Evolutionary conservation across 331 rosid species (phyloP), one percentile per base, ranked within the genome.

Genomic region (Rosa hybrid): DNA sequence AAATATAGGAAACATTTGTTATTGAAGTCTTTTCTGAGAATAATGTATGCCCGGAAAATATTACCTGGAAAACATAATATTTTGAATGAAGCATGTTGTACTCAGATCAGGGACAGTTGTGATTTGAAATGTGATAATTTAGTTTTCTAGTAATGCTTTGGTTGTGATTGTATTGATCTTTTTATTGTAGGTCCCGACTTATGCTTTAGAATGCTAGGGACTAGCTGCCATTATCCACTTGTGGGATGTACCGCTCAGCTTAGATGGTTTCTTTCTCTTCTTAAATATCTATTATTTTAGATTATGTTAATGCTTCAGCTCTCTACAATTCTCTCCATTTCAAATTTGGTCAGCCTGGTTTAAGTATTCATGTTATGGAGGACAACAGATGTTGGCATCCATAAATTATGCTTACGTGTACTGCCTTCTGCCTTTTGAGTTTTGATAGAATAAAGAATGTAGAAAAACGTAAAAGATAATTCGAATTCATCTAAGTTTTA

Each of bases 131-230:
- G 30, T 49, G 62, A 50, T 48, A 1, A 42, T 78, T 50, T 13
- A 48, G 71, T 53, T 60, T 56, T 62, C 16, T 23, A 27, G n/a
- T 23, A 9, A 12, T 14, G 11, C 65, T 83, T 51, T 56, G 57
- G 71, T 74, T 77, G 21, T 71, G 38, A 44, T 68, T n/a, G 12
- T 73, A 54, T 62, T 49, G 45, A 60, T 74, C 21, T 48, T 59
- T 3, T 6, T 21, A 10, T 63, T 81, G 68, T 60, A 89, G 92
- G 87, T 86, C 41, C 87, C 88, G 1, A 84, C 87, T 39, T 81
- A 86, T 82, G 92, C 90, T 78, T 81, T 86, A 82, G 92, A 89
- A 78, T 89, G 92, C 90, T 89, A 85, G 84, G 72, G 73, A 77
- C 68, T 39, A 51, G 62, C 75, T 18, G 51, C 77, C 74, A 48